Evolutionary conservation across 345 rosid species (phyloP).

Genomic region (Pistacia vera): DNA sequence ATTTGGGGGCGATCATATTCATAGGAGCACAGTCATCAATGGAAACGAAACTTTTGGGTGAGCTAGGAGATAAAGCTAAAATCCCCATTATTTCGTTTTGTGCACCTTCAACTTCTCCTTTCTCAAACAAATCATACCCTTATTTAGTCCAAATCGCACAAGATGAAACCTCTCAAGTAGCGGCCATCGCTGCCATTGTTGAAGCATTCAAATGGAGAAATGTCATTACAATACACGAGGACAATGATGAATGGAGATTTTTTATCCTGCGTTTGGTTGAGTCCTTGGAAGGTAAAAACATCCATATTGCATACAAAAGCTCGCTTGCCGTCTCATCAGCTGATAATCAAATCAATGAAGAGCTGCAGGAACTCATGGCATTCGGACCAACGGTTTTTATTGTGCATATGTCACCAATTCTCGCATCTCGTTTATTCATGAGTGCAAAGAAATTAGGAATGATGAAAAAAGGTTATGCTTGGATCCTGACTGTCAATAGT

Average conservation of each 20-base stretch:
- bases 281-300: constrained; percentile 3
- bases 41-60: no score
- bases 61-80: neutral
- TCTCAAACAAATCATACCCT: no score
- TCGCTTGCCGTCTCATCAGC: constrained; percentile 21
- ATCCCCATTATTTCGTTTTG: no score
- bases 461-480: constrained; percentile 41
- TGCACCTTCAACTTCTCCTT: no score
- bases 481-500: constrained; percentile 34
- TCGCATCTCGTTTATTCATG: constrained; percentile 24
- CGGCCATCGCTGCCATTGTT: no score
- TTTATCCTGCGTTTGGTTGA: neutral
- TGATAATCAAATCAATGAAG: constrained; percentile 7
- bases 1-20: no score
- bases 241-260: no score
- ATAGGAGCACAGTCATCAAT: no score
- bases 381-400: constrained; percentile 18
- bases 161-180: no score
- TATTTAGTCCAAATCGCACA: no score
- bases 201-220: no score
- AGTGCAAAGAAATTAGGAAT: constrained; percentile 26
- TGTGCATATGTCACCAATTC: constrained; percentile 27
- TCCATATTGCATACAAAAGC: constrained; percentile 11
- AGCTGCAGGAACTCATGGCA: constrained; percentile 16
- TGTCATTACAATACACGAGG: no score